These are phyloP conservation scores for Coemansia sp. DNA, from an alignment of 192 early-diverging fungal genomes.

Conservation along the genomic window DNA sequence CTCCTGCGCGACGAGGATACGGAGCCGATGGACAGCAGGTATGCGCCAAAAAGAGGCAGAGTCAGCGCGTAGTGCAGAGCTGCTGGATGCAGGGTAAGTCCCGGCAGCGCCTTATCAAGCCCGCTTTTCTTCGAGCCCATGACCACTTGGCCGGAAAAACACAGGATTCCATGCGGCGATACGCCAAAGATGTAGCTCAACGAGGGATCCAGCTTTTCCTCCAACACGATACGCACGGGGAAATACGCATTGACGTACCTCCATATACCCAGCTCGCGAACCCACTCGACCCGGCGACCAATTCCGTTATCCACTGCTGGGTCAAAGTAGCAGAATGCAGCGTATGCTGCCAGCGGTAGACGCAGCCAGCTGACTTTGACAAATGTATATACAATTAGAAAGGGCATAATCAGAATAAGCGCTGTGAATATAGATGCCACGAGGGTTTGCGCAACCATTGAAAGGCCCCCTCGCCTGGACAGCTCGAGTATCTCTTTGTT, in stretches of 20 bases:
- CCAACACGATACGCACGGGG: conserved; percentile 75
- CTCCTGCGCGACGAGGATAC: conserved; percentile 72
- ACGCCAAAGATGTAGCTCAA: conserved; percentile 84
- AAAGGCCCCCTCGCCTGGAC: conserved; percentile 25
- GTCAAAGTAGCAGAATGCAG: conserved; percentile 44
- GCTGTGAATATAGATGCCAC: conserved; percentile 35
- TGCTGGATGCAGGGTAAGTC: conserved; percentile 57
- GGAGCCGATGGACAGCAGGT: conserved; percentile 72
- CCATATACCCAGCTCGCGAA: conserved; percentile 64
- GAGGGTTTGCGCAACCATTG: conserved; percentile 22
- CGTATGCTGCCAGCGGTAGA: conserved; percentile 35
- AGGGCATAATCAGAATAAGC: conserved; percentile 36
- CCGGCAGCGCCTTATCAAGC: conserved; percentile 70
- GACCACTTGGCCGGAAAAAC: conserved; percentile 74
- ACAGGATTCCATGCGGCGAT: conserved; percentile 91
- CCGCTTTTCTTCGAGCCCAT: conserved; percentile 80
- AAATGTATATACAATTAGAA: conserved; percentile 18
- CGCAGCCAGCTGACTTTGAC: conserved; percentile 24
- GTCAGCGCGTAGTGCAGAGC: conserved; percentile 79
- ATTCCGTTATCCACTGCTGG: conserved; percentile 41
- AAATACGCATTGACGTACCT: conserved; percentile 79
- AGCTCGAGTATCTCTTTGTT: conserved; percentile 33
- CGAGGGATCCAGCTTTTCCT: conserved; percentile 77
- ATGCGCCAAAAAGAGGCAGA: conserved; percentile 81
- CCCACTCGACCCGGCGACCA: conserved; percentile 59